Base-by-base conservation (phyloP, 805 yeast species). In the Babjeviella inositovora region DNA sequence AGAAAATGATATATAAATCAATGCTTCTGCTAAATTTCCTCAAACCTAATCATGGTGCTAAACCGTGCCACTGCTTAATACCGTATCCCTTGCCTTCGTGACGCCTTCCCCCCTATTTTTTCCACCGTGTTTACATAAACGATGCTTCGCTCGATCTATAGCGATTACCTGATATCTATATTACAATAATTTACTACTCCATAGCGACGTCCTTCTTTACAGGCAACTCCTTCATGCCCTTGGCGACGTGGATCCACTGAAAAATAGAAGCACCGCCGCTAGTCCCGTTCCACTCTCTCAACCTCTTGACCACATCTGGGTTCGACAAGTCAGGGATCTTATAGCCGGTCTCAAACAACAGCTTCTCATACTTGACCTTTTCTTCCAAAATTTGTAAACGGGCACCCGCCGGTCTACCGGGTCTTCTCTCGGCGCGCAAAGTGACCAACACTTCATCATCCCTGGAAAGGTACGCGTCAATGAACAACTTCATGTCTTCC, bases 371-470 rank as follows among this genome's bases (percentile, higher is more conserved):
- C 25, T 73, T 69, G 21, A 57, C 57, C 38, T 65, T 65, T 32
- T 62, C 64, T 34, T 77, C 75, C 27, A 84, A 45, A 12, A 65
- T 37, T 32, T 69, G 71, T 37, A 81, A 93, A 39, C 70, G 69
- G 29, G 63, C 65, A 5, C 77, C 48, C 10, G 79, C 62, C 7
- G 98, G 94, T 50, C 97, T 64, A 10, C 93, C 92, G n/a, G 84
- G 70, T 41, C 93, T 66, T 54, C 93, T 67, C 25, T 60, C 66
- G 5, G 43, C 47, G 30, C 61, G 64, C 26, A 80, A 52, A 24
- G 54, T 54, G n/a, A 62, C 62, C 24, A 87, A 43, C 41, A 85
- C 96, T 9, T 67, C 82, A 37, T 75, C 79, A 37, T 72, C 74
- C 43, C 94, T 63, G 9, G 61, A 43, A 8, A 85, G 51, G 34